These are phyloP conservation scores for Maudiozyma serrabonitensis DNA, from an alignment of 805 yeast species.

Conservation along the genomic window DNA sequence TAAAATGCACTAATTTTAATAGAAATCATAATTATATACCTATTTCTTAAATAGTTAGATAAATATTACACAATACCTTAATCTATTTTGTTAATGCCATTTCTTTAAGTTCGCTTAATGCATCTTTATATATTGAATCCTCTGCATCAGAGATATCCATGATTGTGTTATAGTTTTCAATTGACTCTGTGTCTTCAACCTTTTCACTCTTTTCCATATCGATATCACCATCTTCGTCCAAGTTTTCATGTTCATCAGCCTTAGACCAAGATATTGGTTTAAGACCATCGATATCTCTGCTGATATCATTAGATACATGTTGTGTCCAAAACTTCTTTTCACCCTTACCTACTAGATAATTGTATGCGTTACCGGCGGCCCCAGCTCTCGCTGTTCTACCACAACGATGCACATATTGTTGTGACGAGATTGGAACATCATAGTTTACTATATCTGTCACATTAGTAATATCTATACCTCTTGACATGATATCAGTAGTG, in stretches of 20 bases:
- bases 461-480: constrained; percentile 78
- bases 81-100: constrained; percentile 26
- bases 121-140: constrained; percentile 34
- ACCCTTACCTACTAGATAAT: constrained; percentile 64
- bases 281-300: constrained; percentile 34
- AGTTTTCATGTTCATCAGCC: neutral
- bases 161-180: neutral
- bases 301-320: constrained; percentile 41
- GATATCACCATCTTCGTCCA: constrained; percentile 5
- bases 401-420: constrained; percentile 91
- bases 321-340: constrained; percentile 59
- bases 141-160: constrained; percentile 23
- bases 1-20: too few species aligned
- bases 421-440: constrained; percentile 77
- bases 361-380: constrained; percentile 63
- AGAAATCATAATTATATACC: neutral
- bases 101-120: constrained; percentile 36
- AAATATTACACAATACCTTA: too few species aligned
- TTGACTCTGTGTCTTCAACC: constrained; percentile 6
- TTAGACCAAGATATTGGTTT: constrained; percentile 20
- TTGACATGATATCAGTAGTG: constrained; percentile 88
- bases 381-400: constrained; percentile 98
- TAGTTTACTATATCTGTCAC: constrained; percentile 77
- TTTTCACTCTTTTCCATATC: neutral
- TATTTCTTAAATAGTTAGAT: too few species aligned